Base-by-base conservation (phyloP, 345 rosid genomes). In the Lepidium africanum region DNA sequence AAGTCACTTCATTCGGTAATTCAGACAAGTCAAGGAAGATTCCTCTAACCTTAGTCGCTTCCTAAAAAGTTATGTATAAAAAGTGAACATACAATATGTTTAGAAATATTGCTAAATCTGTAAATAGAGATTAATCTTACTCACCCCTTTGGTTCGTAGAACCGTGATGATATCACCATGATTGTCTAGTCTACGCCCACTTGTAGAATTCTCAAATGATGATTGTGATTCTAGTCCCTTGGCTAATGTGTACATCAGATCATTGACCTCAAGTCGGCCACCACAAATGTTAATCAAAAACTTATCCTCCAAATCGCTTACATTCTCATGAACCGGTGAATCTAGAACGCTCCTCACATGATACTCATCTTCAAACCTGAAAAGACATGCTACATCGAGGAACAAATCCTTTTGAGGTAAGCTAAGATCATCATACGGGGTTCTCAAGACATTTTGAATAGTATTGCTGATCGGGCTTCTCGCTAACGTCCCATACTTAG, bases 331-430 rank as follows among this genome's bases (percentile, higher is more conserved):
- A 21, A 21, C 23, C 23, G 58, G 50, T 5, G 32, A 50, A 6
- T 56, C 73, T 0, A 74, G 42, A 9, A 74, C 42, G 15, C 19
- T 14, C 8, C 0, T 35, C 9, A 70, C 55, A 6, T 1, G 0
- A 7, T 59, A 21, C 25, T 10, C 19, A 5, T 36, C 13, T 2
- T 11, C n/a, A 0, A 65, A 59, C 9, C 49, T 69, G 65, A 52
- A 52, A 17, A 76, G 73, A 47, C 70, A 73, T 3, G 78, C 81
- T 9, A 80, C 51, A n/a, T 77, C 79, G 3, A 74, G 60, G 71
- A 80, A 80, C 3, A 63, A 21, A 13, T 2, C 12, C 65, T 74
- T 56, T 10, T 52, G 36, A n/a, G 13, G 5, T 3, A 1, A 12
- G 37, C 25, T 21, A 9, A 80, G 56, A 8, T 67, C 75, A 47